Evolutionary conservation across 2,329 filamentous ascomycete genomes (phyloP).

Genomic region (Aureobasidium musti): DNA sequence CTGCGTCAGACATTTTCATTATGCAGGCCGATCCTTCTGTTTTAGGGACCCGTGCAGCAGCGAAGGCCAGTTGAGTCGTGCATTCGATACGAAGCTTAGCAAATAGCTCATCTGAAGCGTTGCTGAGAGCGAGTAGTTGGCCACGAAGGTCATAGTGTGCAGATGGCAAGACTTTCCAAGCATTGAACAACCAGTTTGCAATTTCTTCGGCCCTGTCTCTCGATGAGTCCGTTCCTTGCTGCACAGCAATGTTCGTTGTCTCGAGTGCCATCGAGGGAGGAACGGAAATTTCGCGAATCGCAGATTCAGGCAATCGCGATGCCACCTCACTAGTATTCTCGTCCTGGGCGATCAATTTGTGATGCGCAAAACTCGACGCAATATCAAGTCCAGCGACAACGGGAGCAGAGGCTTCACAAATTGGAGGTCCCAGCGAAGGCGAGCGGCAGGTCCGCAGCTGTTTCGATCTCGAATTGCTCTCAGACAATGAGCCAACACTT

Average conservation of each 20-base stretch:
- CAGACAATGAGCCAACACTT: not conserved
- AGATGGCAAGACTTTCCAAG: not conserved
- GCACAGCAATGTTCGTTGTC: not conserved
- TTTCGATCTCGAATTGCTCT: not conserved
- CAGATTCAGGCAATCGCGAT: too few relatives aligned
- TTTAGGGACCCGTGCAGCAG: not conserved
- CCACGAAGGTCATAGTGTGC: not conserved
- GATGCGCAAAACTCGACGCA: not conserved
- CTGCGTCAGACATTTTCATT: not conserved
- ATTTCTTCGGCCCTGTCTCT: not conserved
- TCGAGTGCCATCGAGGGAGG: not conserved
- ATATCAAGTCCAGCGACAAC: not conserved
- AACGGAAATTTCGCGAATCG: not conserved
- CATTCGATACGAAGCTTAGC: not conserved
- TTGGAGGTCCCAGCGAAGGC: not conserved
- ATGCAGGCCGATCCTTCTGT: not conserved
- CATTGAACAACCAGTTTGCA: constrained; percentile 4
- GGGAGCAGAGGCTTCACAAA: not conserved
- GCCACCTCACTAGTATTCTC: not conserved
- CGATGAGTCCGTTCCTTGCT: too few relatives aligned
- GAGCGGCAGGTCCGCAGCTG: not conserved
- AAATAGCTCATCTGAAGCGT: not conserved
- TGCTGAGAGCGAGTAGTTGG: not conserved
- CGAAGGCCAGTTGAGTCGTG: not conserved
- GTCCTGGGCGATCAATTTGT: too few relatives aligned